A percentile compares a stretch with the other conserved stretches of the same genome.
These are phyloP conservation scores for Exophiala lecanii-corni DNA, from an alignment of 2,329 filamentous ascomycete genomes.

Conservation along the genomic window DNA sequence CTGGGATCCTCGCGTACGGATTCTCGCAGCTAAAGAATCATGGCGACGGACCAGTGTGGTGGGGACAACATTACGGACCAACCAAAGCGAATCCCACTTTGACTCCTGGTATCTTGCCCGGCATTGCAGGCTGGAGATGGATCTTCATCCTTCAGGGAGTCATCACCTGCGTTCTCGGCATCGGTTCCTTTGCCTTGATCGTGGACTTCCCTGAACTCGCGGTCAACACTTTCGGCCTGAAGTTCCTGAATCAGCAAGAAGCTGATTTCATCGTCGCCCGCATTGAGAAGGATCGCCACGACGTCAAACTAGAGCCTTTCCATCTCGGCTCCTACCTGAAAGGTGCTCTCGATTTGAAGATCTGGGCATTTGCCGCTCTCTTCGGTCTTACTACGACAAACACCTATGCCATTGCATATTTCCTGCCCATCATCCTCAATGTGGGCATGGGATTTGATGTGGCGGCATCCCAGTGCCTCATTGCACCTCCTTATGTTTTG, in stretches of 20 bases:
- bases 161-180: constrained; percentile 38
- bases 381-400: constrained; percentile 59
- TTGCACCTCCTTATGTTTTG: constrained; percentile 65
- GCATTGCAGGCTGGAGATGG: constrained; percentile 34
- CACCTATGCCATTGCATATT: constrained; percentile 73
- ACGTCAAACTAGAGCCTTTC: constrained; percentile 48
- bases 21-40: constrained; percentile 35
- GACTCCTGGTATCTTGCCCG: constrained; percentile 14
- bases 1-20: constrained; percentile 33
- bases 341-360: constrained; percentile 47
- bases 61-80: constrained; percentile 24
- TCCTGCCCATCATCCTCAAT: constrained; percentile 69
- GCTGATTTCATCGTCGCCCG: constrained; percentile 36
- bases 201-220: constrained; percentile 39
- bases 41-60: constrained; percentile 21
- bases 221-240: constrained; percentile 16
- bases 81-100: constrained; percentile 18
- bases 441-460: constrained; percentile 61
- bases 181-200: constrained; percentile 40
- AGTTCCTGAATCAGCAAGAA: constrained; percentile 31
- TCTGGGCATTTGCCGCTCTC: constrained; percentile 53
- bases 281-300: constrained; percentile 51
- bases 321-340: constrained; percentile 45
- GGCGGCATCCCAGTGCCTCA: constrained; percentile 63
- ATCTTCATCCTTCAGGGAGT: constrained; percentile 41